phyloP scores from a whole-genome alignment of 495 filamentous ascomycete species.

The Xylaria nigripes region DNA sequence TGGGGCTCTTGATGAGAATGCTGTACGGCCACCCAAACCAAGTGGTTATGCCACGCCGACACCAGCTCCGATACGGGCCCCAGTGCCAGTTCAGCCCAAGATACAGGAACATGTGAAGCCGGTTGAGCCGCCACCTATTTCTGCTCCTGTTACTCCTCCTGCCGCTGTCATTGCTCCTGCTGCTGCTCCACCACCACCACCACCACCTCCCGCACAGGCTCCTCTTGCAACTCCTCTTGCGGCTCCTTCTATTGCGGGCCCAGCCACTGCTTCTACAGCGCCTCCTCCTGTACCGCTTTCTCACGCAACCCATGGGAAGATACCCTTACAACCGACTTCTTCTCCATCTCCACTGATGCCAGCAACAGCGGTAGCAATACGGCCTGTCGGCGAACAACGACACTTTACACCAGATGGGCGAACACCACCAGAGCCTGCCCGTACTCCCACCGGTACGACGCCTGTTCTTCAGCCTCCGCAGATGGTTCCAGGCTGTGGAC shows the following conservation, averaged over 20 bases:
- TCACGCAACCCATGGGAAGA: slow-evolving; percentile 1
- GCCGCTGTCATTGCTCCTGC: neutral
- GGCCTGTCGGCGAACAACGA: slow-evolving; percentile 16
- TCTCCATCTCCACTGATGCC: slow-evolving; percentile 2
- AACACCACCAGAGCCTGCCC: slow-evolving; percentile 24
- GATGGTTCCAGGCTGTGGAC: slow-evolving; percentile 22
- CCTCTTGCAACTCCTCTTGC: slow-evolving; percentile 1
- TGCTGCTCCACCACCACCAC: neutral
- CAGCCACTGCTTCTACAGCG: neutral
- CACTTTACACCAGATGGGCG: slow-evolving; percentile 16
- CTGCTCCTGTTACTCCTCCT: slow-evolving; percentile 5
- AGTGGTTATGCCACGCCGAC: slow-evolving; percentile 20
- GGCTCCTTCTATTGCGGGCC: neutral
- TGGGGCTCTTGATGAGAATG: slow-evolving; percentile 10
- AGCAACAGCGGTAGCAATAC: slow-evolving; percentile 1
- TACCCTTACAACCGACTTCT: slow-evolving; percentile 6
- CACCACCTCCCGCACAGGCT: neutral
- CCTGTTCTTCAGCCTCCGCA: slow-evolving; percentile 38
- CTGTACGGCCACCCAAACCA: slow-evolving; percentile 9
- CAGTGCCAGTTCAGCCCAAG: slow-evolving; percentile 12
- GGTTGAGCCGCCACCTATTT: slow-evolving; percentile 11
- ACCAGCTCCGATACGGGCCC: slow-evolving; percentile 27
- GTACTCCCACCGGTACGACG: slow-evolving; percentile 18
- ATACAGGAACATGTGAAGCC: slow-evolving; percentile 12
- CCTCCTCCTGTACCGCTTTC: neutral